phyloP scores from a whole-genome alignment of 768 basidiomycete species.

The Mrakia gelida region DNA sequence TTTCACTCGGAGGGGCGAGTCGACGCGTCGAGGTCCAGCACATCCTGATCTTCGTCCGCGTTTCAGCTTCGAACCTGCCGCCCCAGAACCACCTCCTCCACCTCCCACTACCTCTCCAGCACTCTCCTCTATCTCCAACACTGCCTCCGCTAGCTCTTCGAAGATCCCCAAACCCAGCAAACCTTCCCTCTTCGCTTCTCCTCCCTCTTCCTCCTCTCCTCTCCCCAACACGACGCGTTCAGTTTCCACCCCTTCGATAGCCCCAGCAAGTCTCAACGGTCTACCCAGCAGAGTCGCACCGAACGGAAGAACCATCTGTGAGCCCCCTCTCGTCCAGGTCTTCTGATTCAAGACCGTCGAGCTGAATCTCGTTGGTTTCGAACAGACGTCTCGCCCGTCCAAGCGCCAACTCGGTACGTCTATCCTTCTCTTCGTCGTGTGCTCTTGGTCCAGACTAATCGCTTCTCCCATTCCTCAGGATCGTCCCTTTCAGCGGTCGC shows the following conservation, averaged over 20 bases:
- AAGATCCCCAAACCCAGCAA: not conserved
- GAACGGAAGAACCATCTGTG: too few species aligned
- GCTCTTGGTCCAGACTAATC: too few species aligned
- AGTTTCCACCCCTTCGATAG: conserved; percentile 12
- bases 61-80: not conserved
- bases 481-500: not conserved
- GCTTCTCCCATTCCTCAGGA: too few species aligned
- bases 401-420: not conserved
- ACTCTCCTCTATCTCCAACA: not conserved
- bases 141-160: not conserved
- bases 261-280: too few species aligned
- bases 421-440: too few species aligned
- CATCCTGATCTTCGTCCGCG: too few species aligned
- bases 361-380: too few species aligned
- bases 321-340: too few species aligned
- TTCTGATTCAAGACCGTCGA: too few species aligned
- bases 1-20: not conserved
- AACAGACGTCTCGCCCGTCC: conserved; percentile 7
- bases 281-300: too few species aligned
- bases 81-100: not conserved
- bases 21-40: not conserved
- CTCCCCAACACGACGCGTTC: conserved; percentile 72
- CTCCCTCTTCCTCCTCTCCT: conserved; percentile 81
- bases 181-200: conserved; percentile 91
- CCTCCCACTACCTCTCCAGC: not conserved